Evolutionary conservation across 225 moss, liverwort and hornwort species (phyloP), one percentile per base, ranked within the genome.

Genomic region (Bryoerythrophyllum caledonicum): DNA sequence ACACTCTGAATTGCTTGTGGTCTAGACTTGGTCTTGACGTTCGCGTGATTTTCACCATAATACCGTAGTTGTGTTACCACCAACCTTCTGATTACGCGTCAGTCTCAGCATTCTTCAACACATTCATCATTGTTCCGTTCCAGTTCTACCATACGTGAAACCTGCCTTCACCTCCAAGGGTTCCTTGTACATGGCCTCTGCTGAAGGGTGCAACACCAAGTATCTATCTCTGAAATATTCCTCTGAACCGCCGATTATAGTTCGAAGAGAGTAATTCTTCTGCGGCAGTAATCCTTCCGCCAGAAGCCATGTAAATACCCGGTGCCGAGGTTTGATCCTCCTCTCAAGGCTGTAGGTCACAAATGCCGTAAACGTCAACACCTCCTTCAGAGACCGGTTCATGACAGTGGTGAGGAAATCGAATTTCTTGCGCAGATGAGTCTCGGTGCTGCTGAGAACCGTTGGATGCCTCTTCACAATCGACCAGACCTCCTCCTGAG

Each of bases 391-490:
- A 32, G 82, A 75, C 76, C 86, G 82, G 38, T 86, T 86, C 86
- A 86, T 86, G 8, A 82, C 74, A 5, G 37, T 82, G 11, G 82
- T 82, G 27, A 86, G 80, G 20, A 82, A 86, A 5, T 86, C 80
- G 17, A 86, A 86, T 24, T 86, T 86, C 74, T 83, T 67, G 41
- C 82, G 77, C 74, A 86, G 40, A 75, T 77, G 79, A 34, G 26
- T 59, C 63, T 82, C 82, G 55, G 86, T 80, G 70, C 82, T 66
- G 75, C 82, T 68, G 4, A 86, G 82, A 70, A 81, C 71, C 9
- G 82, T 86, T 17, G 86, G 86, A 80, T 86, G 86, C 74, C 63
- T 67, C 67, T 80, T 82, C 80, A 86, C 53, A 63, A 86, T 86
- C 13, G 74, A 65, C 37, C 80, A 83, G 3, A 82, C 86, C 68